These are phyloP conservation scores for Rhodofomes roseus DNA, from an alignment of 1,284 basidiomycete species.

Conservation along the genomic window DNA sequence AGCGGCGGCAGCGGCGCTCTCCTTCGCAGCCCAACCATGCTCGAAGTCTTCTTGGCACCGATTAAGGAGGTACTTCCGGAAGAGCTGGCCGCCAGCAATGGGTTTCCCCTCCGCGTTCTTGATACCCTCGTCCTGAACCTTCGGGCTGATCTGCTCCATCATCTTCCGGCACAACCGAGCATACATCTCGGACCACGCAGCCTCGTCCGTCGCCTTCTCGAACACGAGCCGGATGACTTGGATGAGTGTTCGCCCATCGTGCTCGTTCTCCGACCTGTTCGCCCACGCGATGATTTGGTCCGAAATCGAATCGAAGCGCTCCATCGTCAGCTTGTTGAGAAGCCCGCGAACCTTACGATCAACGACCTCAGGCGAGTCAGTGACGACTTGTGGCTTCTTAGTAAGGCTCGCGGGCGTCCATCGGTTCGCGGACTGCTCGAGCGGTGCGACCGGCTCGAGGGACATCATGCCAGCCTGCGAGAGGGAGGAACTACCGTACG, in stretches of 20 bases:
- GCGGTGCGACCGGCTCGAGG: slow-evolving; percentile 67
- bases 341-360: slow-evolving; percentile 92
- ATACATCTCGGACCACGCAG: slow-evolving; percentile 96
- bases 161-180: slow-evolving; percentile 92
- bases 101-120: slow-evolving; percentile 76
- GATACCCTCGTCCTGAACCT: slow-evolving; percentile 86
- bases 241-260: slow-evolving; percentile 90
- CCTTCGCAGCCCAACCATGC: slow-evolving; percentile 77
- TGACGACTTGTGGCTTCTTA: slow-evolving; percentile 42
- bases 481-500: slow-evolving; percentile 17
- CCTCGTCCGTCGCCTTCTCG: slow-evolving; percentile 89
- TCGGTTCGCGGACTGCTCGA: slow-evolving; percentile 75
- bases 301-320: slow-evolving; percentile 93
- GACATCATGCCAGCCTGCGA: slow-evolving; percentile 17
- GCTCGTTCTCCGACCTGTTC: slow-evolving; percentile 91
- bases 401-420: slow-evolving; percentile 49
- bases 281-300: slow-evolving; percentile 63
- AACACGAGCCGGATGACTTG: slow-evolving; percentile 96
- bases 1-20: slow-evolving; percentile 19
- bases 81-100: slow-evolving; percentile 87
- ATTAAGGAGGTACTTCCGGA: slow-evolving; percentile 69
- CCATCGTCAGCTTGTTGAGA: slow-evolving; percentile 96
- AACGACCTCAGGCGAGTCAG: slow-evolving; percentile 78
- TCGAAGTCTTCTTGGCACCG: slow-evolving; percentile 84
- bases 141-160: slow-evolving; percentile 64